Conservation (phyloP, 495 filamentous ascomycete genomes). For the Talaromyces proteolyticus region DNA sequence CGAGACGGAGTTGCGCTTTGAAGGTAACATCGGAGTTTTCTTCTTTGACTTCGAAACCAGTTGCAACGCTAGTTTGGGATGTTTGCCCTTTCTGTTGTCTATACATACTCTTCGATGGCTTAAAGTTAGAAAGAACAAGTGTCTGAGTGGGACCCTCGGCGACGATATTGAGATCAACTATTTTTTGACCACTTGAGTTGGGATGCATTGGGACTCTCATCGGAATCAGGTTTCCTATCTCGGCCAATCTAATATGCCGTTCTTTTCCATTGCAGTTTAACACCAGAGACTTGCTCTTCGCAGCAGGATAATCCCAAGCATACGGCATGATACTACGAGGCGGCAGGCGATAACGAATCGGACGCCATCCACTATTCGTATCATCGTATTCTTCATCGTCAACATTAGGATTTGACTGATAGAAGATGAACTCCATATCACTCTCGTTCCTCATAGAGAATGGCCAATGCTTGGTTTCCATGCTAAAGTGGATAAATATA, state of each 20-base stretch:
- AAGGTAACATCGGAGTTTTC: slow-evolving; percentile 81
- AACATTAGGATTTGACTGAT: slow-evolving; percentile 70
- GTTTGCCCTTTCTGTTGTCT: slow-evolving; percentile 62
- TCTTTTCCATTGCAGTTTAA: slow-evolving; percentile 74
- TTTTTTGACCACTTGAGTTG: slow-evolving; percentile 57
- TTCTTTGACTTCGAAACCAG: slow-evolving; percentile 89
- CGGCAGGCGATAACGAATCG: slow-evolving; percentile 88
- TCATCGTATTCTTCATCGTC: slow-evolving; percentile 84
- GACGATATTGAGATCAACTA: slow-evolving; percentile 91
- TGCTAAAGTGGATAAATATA: slow-evolving; percentile 83
- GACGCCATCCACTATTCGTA: slow-evolving; percentile 71
- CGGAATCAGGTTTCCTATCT: slow-evolving; percentile 91
- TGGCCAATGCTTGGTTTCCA: slow-evolving; percentile 92
- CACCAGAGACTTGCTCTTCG: slow-evolving; percentile 90
- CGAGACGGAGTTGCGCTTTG: slow-evolving; percentile 77
- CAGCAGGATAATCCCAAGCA: slow-evolving; percentile 96
- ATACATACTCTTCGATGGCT: slow-evolving; percentile 88
- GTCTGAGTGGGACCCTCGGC: slow-evolving; percentile 95
- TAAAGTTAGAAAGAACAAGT: slow-evolving; percentile 90
- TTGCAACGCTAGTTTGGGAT: slow-evolving; percentile 52
- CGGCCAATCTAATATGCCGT: slow-evolving; percentile 85
- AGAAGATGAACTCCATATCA: slow-evolving; percentile 92
- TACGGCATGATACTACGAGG: slow-evolving; percentile 98
- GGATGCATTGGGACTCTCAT: slow-evolving; percentile 63
- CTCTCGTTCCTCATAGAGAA: slow-evolving; percentile 98